A percentile compares a stretch with the other conserved stretches of the same genome.
These are phyloP conservation scores for Exophiala bonariae DNA, from an alignment of 2,329 filamentous ascomycete species.

Conservation along the genomic window DNA sequence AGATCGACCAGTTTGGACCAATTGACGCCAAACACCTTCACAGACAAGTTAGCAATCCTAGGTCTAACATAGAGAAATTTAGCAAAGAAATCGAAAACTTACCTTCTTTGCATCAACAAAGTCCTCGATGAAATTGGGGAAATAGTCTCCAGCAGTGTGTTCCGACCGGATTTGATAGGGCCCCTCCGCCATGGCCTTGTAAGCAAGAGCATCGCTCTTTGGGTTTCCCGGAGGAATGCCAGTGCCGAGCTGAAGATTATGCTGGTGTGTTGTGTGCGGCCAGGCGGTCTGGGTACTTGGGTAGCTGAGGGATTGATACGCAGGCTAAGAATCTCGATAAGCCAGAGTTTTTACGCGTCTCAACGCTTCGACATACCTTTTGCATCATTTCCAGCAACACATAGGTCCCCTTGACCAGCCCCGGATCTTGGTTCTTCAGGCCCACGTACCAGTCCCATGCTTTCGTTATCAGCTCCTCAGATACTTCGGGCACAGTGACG, in stretches of 20 bases:
- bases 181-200: slow-evolving; percentile 13
- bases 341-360: not conserved
- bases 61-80: too few species aligned
- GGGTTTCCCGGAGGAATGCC: slow-evolving; percentile 7
- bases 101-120: slow-evolving; percentile 13
- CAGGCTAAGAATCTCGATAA: slow-evolving; percentile 9
- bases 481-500: slow-evolving; percentile 7
- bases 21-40: slow-evolving; percentile 14
- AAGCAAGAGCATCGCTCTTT: slow-evolving; percentile 8
- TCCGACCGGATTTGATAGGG: slow-evolving; percentile 12
- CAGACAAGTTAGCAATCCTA: too few species aligned
- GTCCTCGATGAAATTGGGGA: slow-evolving; percentile 14
- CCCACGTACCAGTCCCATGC: slow-evolving; percentile 16
- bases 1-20: slow-evolving; percentile 6
- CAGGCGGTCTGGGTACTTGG: slow-evolving; percentile 13
- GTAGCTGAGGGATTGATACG: slow-evolving; percentile 13
- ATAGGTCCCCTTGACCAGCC: slow-evolving; percentile 13
- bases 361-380: slow-evolving; percentile 12
- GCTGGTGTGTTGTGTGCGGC: slow-evolving; percentile 15
- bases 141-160: slow-evolving; percentile 13
- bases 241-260: slow-evolving; percentile 17
- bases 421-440: slow-evolving; percentile 6
- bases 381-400: slow-evolving; percentile 17
- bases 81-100: too few species aligned
- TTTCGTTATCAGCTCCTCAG: slow-evolving; percentile 10